Conservation (phyloP, 1,284 basidiomycete genomes). For the Cryptococcus floricola region DNA sequence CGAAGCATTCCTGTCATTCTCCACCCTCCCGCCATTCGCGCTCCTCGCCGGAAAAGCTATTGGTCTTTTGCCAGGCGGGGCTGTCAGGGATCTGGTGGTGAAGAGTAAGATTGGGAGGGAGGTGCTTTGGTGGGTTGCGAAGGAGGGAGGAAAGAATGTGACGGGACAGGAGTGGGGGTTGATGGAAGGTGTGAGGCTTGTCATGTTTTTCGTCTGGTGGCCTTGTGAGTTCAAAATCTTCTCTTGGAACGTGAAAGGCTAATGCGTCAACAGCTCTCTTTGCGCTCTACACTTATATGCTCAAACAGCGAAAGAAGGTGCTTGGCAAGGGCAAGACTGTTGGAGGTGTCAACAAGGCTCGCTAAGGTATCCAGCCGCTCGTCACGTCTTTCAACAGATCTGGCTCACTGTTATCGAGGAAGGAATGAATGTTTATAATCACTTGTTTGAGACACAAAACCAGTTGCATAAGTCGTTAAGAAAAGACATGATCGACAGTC, state of each 20-base stretch:
- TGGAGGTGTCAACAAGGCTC: conserved; percentile 23
- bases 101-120: conserved; percentile 26
- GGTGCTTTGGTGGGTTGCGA: conserved; percentile 33
- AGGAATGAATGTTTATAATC: background rate
- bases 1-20: conserved; percentile 79
- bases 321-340: conserved; percentile 54
- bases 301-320: conserved; percentile 72
- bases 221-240: conserved; percentile 60
- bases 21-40: conserved; percentile 63
- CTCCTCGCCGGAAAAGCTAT: conserved; percentile 34
- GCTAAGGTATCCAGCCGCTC: conserved; percentile 5
- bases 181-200: conserved; percentile 56
- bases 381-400: background rate
- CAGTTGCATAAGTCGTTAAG: background rate
- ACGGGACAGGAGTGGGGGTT: conserved; percentile 28
- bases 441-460: background rate
- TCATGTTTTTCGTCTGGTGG: conserved; percentile 82
- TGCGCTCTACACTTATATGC: conserved; percentile 86
- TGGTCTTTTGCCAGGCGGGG: conserved; percentile 10
- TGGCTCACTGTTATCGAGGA: background rate
- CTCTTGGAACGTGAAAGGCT: background rate
- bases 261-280: conserved; percentile 62
- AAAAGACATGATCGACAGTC: background rate
- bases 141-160: conserved; percentile 9
- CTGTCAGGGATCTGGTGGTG: conserved; percentile 21